Percentiles rank a stretch among this genome's conserved stretches.
Conservation (phyloP, 768 basidiomycete genomes). For the Daedaleopsis sinensis region DNA sequence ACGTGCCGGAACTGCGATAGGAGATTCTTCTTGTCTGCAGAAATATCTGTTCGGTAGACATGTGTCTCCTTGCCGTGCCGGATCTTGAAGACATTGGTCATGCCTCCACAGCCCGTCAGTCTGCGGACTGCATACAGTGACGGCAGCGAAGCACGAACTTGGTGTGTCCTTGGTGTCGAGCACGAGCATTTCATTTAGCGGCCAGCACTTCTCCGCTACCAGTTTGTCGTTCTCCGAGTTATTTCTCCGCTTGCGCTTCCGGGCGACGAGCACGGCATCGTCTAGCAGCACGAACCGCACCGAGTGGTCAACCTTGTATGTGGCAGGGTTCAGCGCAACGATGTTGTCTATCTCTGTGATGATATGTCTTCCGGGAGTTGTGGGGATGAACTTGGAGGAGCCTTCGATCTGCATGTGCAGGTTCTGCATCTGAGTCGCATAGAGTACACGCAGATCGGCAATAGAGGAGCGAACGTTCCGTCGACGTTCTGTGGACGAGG, state of each 20-base stretch:
- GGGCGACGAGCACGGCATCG: conserved; percentile 88
- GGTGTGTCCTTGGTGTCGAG: conserved; percentile 95
- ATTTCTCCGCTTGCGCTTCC: conserved; percentile 65
- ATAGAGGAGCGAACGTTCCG: conserved; percentile 84
- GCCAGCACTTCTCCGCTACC: conserved; percentile 93
- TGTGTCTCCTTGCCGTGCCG: conserved; percentile 91
- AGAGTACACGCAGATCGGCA: conserved; percentile 92
- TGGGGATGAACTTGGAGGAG: conserved; percentile 92
- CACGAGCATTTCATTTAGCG: conserved; percentile 90
- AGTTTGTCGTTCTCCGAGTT: conserved; percentile 70
- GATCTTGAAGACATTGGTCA: conserved; percentile 98
- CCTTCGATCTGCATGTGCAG: conserved; percentile 92
- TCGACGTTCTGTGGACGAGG: conserved; percentile 45
- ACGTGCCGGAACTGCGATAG: conserved; percentile 88
- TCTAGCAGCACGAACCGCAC: conserved; percentile 92
- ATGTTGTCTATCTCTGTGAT: conserved; percentile 85
- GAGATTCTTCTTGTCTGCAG: conserved; percentile 84
- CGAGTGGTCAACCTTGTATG: conserved; percentile 87
- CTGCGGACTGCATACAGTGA: not conserved
- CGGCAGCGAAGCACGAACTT: conserved; percentile 49
- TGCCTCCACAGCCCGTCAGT: conserved; percentile 40
- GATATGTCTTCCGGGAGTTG: conserved; percentile 89
- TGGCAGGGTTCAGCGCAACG: conserved; percentile 87
- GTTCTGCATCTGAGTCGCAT: conserved; percentile 92
- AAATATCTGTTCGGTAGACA: conserved; percentile 85